Evolutionary conservation across 345 rosid genomes (phyloP).

Genomic region (Erodium maritimum): DNA sequence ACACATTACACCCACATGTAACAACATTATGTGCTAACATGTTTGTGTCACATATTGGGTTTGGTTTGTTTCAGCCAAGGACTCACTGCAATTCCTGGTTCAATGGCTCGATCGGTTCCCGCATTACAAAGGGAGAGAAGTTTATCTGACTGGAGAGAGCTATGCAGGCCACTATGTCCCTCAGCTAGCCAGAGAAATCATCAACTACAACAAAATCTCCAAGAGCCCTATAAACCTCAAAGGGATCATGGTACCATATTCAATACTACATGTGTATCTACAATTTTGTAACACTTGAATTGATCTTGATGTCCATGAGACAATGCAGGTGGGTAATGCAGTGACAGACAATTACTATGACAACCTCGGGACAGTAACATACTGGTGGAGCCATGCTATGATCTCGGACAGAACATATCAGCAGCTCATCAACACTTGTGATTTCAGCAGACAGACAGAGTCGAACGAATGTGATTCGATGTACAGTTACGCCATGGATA

Average conservation of each 20-base stretch:
- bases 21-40: no score
- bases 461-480: conserved; percentile 83
- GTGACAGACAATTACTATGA: conserved; percentile 90
- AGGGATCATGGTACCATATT: not conserved
- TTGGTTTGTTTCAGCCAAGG: conserved; percentile 44
- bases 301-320: not conserved
- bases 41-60: not conserved
- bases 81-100: conserved; percentile 64
- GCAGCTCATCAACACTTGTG: conserved; percentile 73
- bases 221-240: conserved; percentile 19
- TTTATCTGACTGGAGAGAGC: conserved; percentile 85
- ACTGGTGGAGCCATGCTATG: conserved; percentile 99
- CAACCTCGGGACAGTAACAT: conserved; percentile 88
- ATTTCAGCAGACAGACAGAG: conserved; percentile 64
- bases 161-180: conserved; percentile 99
- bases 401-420: conserved; percentile 77
- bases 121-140: conserved; percentile 55
- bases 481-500: conserved; percentile 84
- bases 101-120: conserved; percentile 79
- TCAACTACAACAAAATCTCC: conserved; percentile 44
- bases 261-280: no score
- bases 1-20: no score
- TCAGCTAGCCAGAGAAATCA: conserved; percentile 68
- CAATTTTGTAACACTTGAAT: not conserved
- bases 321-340: conserved; percentile 79